These are phyloP conservation scores for Chrysanthemum lavandulifolium DNA, from an alignment of 129 eudicot genomes.

Conservation along the genomic window DNA sequence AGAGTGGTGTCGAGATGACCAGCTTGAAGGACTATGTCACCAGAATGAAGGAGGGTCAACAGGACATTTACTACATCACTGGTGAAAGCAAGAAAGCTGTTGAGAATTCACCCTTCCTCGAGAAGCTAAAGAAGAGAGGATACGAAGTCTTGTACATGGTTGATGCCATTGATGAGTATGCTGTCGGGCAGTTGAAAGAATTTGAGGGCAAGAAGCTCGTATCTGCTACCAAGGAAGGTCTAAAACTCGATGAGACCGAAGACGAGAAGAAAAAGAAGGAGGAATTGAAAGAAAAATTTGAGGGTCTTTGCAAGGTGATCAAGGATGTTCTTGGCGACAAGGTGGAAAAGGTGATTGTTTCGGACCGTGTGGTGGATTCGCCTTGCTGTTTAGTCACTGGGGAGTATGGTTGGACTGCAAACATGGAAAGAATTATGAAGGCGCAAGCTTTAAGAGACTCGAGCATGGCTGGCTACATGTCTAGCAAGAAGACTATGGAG, in stretches of 20 bases:
- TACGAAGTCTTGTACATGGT: constrained; percentile 54
- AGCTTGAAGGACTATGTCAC: constrained; percentile 67
- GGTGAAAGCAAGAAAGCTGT: constrained; percentile 62
- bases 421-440: too few species aligned
- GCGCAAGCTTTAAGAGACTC: too few species aligned
- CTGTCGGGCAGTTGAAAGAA: constrained; percentile 43
- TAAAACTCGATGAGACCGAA: constrained; percentile 43
- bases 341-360: too few species aligned
- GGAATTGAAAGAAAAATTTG: constrained; percentile 30
- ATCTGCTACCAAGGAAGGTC: constrained; percentile 48
- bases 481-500: too few species aligned
- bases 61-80: constrained; percentile 53
- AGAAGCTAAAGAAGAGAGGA: constrained; percentile 54
- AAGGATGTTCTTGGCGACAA: too few species aligned
- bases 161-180: constrained; percentile 56
- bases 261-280: constrained; percentile 46
- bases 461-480: too few species aligned
- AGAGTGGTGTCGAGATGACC: constrained; percentile 63
- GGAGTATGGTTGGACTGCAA: background rate
- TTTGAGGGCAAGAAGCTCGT: constrained; percentile 48
- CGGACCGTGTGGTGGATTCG: too few species aligned
- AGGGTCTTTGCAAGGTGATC: constrained; percentile 16
- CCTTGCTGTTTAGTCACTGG: too few species aligned
- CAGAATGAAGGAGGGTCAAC: constrained; percentile 59
- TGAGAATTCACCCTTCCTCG: constrained; percentile 57